A percentile compares a stretch with the other conserved stretches of the same genome.
Conservation (phyloP, 345 rosid genomes). For the Brassica incana region DNA sequence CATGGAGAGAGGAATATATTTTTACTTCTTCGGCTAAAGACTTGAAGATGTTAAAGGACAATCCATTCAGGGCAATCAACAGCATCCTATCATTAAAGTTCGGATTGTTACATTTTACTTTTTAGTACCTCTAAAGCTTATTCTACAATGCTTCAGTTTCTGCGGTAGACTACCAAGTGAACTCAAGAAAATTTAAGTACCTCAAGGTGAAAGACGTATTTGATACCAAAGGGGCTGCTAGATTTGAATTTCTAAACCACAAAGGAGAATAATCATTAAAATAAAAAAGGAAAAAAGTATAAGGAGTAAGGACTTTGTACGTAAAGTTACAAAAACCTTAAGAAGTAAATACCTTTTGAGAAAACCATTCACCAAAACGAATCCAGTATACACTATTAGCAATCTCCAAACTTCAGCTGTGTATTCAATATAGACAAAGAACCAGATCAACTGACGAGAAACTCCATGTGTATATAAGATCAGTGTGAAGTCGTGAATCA, state of each 20-base stretch:
- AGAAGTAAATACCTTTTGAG: neutral
- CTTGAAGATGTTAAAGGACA: slow-evolving; percentile 74
- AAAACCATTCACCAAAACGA: neutral
- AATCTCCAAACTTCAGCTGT: too few species aligned
- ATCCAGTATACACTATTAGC: too few species aligned
- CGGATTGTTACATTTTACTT: too few species aligned
- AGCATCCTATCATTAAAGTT: too few species aligned
- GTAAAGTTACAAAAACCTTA: too few species aligned
- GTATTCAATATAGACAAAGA: too few species aligned
- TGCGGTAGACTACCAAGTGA: slow-evolving; percentile 5
- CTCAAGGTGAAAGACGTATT: slow-evolving; percentile 92
- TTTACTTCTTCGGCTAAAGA: slow-evolving; percentile 87
- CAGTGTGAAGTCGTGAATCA: neutral
- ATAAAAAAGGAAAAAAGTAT: neutral
- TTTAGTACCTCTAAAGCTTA: neutral
- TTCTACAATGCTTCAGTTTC: neutral
- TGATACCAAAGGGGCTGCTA: slow-evolving; percentile 45
- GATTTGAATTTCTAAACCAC: slow-evolving; percentile 63
- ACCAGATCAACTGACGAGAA: neutral
- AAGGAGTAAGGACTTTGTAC: too few species aligned
- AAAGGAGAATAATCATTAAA: slow-evolving; percentile 34
- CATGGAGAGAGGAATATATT: neutral
- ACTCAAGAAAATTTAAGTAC: slow-evolving; percentile 39
- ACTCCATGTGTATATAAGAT: neutral
- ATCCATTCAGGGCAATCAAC: too few species aligned